Evolutionary conservation across 2,329 filamentous ascomycete species (phyloP).

Genomic region (Cyanodermella asteris): DNA sequence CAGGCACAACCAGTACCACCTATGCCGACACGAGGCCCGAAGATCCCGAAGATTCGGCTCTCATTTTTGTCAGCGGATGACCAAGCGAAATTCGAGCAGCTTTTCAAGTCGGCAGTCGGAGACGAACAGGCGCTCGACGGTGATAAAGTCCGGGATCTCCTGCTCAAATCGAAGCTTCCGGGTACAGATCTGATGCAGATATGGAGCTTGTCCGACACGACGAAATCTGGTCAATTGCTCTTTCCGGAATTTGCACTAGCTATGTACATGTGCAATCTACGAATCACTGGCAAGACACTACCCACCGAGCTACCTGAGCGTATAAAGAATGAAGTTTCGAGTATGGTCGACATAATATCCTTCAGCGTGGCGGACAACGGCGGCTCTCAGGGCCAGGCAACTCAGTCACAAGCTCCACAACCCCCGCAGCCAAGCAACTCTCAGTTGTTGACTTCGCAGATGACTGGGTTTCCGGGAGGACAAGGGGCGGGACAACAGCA

Average conservation of each 20-base stretch:
- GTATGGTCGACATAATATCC: constrained; percentile 98
- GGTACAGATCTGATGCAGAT: constrained; percentile 80
- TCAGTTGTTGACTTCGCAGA: constrained; percentile 33
- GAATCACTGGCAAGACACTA: constrained; percentile 64
- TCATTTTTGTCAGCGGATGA: constrained; percentile 92
- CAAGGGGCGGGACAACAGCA: constrained; percentile 41
- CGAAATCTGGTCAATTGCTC: constrained; percentile 82
- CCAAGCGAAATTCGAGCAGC: constrained; percentile 88
- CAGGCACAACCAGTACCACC: constrained; percentile 25
- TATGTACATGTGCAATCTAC: constrained; percentile 96
- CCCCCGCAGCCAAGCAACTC: constrained; percentile 48
- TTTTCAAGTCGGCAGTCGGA: constrained; percentile 89
- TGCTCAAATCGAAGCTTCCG: constrained; percentile 70
- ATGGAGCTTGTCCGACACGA: constrained; percentile 88
- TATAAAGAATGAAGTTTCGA: constrained; percentile 89
- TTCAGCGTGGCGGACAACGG: constrained; percentile 70
- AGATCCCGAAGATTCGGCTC: constrained; percentile 81
- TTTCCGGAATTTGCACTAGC: constrained; percentile 95
- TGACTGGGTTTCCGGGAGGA: constrained; percentile 28
- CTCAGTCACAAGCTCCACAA: constrained; percentile 41
- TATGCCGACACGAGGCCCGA: constrained; percentile 37
- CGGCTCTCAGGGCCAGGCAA: constrained; percentile 25
- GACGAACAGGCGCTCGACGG: constrained; percentile 68
- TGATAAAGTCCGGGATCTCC: constrained; percentile 69
- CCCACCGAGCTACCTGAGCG: constrained; percentile 57